phyloP scores from a whole-genome alignment of 345 rosid genomes.

The Pseudoturritis turrita region DNA sequence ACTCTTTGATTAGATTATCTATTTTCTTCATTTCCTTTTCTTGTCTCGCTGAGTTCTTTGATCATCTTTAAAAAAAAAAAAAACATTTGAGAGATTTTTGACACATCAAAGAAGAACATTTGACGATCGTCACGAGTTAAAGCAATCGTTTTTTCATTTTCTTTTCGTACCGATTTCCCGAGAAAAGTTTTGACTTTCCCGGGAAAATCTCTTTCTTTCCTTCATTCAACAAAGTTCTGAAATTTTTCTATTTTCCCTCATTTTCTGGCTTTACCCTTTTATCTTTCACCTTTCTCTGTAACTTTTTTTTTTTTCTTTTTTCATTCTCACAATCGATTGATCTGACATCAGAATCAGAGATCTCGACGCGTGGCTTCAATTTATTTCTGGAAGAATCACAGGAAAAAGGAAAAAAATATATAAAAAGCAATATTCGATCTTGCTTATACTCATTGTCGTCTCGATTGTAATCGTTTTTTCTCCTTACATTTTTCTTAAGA shows the following conservation, averaged over 20 bases:
- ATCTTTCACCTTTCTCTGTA: background rate
- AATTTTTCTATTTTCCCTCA: background rate
- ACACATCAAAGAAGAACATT: background rate
- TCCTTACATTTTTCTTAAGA: background rate
- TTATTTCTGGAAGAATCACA: background rate
- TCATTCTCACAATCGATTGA: background rate
- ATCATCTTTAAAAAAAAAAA: background rate
- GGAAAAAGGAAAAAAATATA: background rate
- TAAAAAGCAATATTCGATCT: slow-evolving; percentile 23
- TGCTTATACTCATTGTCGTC: slow-evolving; percentile 6
- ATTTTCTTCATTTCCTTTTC: background rate
- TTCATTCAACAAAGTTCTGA: background rate
- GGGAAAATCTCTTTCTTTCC: slow-evolving; percentile 16
- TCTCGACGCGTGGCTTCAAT: slow-evolving; percentile 21
- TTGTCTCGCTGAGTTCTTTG: background rate
- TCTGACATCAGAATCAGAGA: background rate
- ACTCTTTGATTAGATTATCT: slow-evolving; percentile 9
- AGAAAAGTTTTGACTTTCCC: slow-evolving; percentile 20
- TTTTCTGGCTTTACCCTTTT: slow-evolving; percentile 7
- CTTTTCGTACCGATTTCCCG: background rate
- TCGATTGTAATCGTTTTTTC: slow-evolving; percentile 11
- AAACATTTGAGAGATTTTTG: background rate
- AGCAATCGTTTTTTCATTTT: background rate
- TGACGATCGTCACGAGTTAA: background rate
- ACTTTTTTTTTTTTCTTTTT: background rate